Evolutionary conservation across 129 eudicot species (phyloP).

Genomic region (Sambucus nigra): DNA sequence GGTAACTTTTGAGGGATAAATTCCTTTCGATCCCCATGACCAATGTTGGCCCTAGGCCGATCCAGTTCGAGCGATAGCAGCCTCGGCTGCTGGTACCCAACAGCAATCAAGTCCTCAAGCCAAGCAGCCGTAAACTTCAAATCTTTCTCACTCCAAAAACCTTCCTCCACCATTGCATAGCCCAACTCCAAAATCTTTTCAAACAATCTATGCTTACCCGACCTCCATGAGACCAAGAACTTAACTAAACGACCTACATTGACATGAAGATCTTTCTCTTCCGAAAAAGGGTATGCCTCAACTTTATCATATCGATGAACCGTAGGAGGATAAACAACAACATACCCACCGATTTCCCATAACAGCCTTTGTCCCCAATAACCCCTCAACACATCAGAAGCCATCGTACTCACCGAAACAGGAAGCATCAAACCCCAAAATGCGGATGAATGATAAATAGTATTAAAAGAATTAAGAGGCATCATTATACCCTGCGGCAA

Average conservation of each 20-base stretch:
- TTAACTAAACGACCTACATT: slow-evolving; percentile 86
- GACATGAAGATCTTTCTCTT: slow-evolving; percentile 97
- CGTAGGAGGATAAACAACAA: slow-evolving; percentile 94
- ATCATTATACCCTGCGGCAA: slow-evolving; percentile 90
- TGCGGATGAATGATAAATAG: slow-evolving; percentile 73
- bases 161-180: slow-evolving; percentile 94
- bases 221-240: slow-evolving; percentile 81
- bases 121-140: slow-evolving; percentile 90
- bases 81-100: slow-evolving; percentile 90
- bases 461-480: slow-evolving; percentile 83
- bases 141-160: slow-evolving; percentile 92
- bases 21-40: slow-evolving; percentile 93
- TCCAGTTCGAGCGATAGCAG: slow-evolving; percentile 80
- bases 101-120: slow-evolving; percentile 91
- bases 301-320: slow-evolving; percentile 68
- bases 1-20: slow-evolving; percentile 92
- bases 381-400: slow-evolving; percentile 92
- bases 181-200: slow-evolving; percentile 83
- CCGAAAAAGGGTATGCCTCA: slow-evolving; percentile 87
- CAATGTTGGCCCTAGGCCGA: slow-evolving; percentile 71
- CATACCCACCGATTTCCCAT: slow-evolving; percentile 97
- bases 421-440: slow-evolving; percentile 98
- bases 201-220: slow-evolving; percentile 59
- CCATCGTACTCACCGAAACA: slow-evolving; percentile 86
- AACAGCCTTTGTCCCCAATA: slow-evolving; percentile 95